phyloP scores from a whole-genome alignment of 1,284 basidiomycete species.

The Tilletia walkeri region DNA sequence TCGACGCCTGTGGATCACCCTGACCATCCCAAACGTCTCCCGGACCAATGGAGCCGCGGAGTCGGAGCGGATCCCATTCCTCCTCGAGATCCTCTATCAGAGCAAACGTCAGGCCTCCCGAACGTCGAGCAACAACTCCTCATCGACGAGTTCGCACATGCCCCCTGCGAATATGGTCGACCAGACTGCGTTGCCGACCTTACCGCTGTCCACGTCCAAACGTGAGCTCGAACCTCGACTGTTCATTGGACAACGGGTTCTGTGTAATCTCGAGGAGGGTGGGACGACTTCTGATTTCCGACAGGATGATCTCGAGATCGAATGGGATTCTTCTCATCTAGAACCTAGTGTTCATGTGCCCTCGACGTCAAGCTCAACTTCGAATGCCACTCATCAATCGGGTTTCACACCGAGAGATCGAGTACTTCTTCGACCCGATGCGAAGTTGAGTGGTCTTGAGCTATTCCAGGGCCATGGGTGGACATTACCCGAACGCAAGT shows the following conservation, averaged over 20 bases:
- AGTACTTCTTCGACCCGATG: not conserved
- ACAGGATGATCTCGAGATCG: constrained; percentile 4
- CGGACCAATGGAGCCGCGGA: not conserved
- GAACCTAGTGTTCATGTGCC: not conserved
- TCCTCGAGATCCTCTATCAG: not conserved
- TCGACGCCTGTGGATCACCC: not conserved
- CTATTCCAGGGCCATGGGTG: not conserved
- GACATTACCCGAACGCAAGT: constrained; percentile 8
- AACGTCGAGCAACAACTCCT: not conserved
- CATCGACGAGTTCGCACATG: not conserved
- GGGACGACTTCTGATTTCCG: not conserved
- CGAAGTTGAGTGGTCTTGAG: not conserved
- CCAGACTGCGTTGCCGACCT: not conserved
- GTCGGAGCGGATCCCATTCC: constrained; percentile 7
- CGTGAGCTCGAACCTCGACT: constrained; percentile 2
- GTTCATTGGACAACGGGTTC: not conserved
- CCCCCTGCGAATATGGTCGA: not conserved
- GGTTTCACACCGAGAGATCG: not conserved
- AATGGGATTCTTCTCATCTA: not conserved
- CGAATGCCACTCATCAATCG: not conserved
- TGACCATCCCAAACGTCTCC: not conserved
- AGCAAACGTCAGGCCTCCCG: not conserved
- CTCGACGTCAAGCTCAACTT: not conserved
- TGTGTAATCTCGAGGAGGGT: not conserved
- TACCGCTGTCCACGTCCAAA: constrained; percentile 1